Percentiles rank a stretch among this genome's conserved stretches.
Evolutionary conservation across 2,329 filamentous ascomycete genomes (phyloP).

Genomic region (Aspergillus ibericus): DNA sequence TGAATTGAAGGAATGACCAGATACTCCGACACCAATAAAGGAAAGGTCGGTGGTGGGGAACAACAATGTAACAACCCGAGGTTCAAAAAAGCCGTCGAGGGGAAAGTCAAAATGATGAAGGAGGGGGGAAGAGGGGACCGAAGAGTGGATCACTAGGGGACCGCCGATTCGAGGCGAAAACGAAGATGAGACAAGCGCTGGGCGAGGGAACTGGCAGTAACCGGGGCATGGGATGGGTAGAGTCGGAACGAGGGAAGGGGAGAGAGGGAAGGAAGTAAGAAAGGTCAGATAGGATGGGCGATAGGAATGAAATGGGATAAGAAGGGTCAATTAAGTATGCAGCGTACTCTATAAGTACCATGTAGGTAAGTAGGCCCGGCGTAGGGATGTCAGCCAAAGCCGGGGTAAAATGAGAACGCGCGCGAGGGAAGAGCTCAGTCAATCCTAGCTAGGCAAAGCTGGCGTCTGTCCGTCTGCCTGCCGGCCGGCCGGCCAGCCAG

Average conservation of each 20-base stretch:
- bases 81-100: not conserved
- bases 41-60: not conserved
- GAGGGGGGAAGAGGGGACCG: not conserved
- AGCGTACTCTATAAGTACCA: not conserved
- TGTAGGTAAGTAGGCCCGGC: not conserved
- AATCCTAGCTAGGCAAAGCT: not conserved
- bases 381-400: not conserved
- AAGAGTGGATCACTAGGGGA: not conserved
- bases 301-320: not conserved
- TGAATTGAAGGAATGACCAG: not conserved
- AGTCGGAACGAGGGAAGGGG: not conserved
- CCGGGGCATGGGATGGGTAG: not conserved
- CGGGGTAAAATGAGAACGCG: not conserved
- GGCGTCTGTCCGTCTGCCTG: not conserved
- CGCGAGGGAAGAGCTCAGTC: not conserved
- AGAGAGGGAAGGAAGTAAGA: too few relatives aligned
- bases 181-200: not conserved
- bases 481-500: not conserved
- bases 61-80: not conserved
- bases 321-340: not conserved
- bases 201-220: not conserved
- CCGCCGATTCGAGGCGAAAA: not conserved
- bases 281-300: not conserved
- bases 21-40: not conserved
- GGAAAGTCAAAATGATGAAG: not conserved